Evolutionary conservation across 768 basidiomycete species (phyloP).

Genomic region (Lentinus brumalis): DNA sequence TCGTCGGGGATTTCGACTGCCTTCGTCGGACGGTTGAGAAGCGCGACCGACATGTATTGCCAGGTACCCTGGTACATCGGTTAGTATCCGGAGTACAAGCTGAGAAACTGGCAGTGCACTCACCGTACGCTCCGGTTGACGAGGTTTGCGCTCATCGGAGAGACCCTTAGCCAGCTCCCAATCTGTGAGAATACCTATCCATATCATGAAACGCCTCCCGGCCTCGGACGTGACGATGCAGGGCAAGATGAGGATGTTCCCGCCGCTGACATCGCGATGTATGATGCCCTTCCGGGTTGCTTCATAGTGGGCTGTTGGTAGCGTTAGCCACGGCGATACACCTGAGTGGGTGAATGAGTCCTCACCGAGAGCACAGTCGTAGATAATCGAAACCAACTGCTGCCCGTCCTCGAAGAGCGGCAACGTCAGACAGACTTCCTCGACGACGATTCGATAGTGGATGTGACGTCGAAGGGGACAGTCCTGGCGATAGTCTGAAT

Average conservation of each 20-base stretch:
- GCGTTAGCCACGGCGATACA: no score
- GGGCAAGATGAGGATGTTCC: conserved; percentile 3
- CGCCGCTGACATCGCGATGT: conserved; percentile 1
- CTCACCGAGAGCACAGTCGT: background rate
- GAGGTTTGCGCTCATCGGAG: background rate
- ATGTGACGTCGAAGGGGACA: background rate
- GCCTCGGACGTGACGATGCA: background rate
- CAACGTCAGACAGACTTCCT: conserved; percentile 2
- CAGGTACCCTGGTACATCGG: background rate
- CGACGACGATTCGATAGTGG: conserved; percentile 3
- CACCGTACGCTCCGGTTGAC: background rate
- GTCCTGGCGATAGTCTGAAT: background rate
- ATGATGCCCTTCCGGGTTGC: background rate
- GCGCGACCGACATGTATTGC: conserved; percentile 1
- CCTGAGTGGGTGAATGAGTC: background rate
- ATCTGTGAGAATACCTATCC: background rate
- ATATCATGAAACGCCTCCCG: background rate
- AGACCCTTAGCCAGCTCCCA: background rate
- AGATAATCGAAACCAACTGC: background rate
- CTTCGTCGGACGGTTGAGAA: background rate
- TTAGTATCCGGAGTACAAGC: no score
- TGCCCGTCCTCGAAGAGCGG: background rate
- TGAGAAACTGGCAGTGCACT: background rate
- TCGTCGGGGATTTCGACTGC: background rate
- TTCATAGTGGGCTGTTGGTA: background rate